Evolutionary conservation across 1,284 basidiomycete species (phyloP).

Genomic region (Phellopilus nigrolimitatus): DNA sequence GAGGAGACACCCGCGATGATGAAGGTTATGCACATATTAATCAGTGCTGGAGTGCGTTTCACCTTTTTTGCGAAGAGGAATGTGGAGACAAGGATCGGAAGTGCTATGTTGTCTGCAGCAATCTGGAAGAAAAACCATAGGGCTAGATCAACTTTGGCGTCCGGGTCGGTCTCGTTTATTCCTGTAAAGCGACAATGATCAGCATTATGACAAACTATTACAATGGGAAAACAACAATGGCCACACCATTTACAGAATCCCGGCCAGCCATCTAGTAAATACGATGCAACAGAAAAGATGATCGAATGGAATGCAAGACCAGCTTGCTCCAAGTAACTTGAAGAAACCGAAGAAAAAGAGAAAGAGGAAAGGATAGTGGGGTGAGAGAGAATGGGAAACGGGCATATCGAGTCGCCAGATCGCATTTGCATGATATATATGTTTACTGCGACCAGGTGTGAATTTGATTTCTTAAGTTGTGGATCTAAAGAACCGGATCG

Average conservation of each 20-base stretch:
- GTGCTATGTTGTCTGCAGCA: constrained; percentile 42
- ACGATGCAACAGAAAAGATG: too few species aligned
- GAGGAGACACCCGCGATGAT: constrained; percentile 14
- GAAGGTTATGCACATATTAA: constrained; percentile 20
- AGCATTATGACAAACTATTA: too few species aligned
- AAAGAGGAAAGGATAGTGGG: neutral
- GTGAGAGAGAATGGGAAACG: too few species aligned
- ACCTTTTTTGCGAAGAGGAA: constrained; percentile 39
- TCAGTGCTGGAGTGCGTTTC: constrained; percentile 25
- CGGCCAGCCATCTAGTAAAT: too few species aligned
- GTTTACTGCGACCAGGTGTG: neutral
- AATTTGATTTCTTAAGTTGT: neutral
- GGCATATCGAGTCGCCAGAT: too few species aligned
- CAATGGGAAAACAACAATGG: neutral
- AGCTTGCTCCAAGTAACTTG: neutral
- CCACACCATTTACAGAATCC: constrained; percentile 6
- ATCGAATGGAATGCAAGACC: neutral
- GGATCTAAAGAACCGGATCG: too few species aligned
- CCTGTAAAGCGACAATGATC: neutral
- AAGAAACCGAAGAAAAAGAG: neutral
- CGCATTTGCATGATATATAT: neutral
- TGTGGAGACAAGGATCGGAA: constrained; percentile 46
- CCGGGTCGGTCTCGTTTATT: constrained; percentile 12
- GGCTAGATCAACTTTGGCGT: constrained; percentile 12
- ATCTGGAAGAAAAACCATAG: constrained; percentile 45